Evolutionary conservation across 495 filamentous ascomycete species (phyloP), one percentile per base, ranked within the genome.

Genomic region (Neurospora hispaniola): DNA sequence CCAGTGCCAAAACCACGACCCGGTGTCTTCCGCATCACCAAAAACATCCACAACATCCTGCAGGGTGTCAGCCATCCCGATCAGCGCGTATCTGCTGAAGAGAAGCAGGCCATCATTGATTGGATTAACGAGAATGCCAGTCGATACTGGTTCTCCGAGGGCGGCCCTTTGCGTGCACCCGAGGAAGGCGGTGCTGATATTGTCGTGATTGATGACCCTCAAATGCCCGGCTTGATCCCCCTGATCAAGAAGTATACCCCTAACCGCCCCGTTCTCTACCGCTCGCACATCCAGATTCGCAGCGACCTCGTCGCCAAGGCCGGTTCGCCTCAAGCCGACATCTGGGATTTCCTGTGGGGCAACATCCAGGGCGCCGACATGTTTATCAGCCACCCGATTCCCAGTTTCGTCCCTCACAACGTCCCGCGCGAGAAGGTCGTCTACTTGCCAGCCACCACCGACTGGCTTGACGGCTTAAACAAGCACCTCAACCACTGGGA

Each of bases 21-120:
- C 0, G 92, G 90, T 20, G 91, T 95, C 18, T 97, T 96, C 81
- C 88, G 92, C 42, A 90, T 93, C 73, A 97, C 93, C 71, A 97
- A 97, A 81, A 94, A 90, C 69, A 92, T 94, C 75, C 93, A 97
- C 86, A 97, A 97, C 78, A 96, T 96, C 76, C 89, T 97, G 4
- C 93, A 97, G 83, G 93, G 93, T 23, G 92, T 95, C 35, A 88
- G 89, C 41, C 81, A 85, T 38, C 87, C 88, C 0, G 84, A 86
- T 2, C 87, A 92, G 70, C 87, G 89, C 11, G 83, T 96, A 20
- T 87, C 83, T 5, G 73, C 80, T 10, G 86, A 91, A 7, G 88
- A 93, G 71, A 88, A 89, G 75, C 80, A 84, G 40, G 79, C 83
- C 11, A 85, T 96, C 42, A 84, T 82, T 10, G 88, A 90, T 20